Base-by-base conservation (phyloP, 2,329 filamentous ascomycete genomes). In the Cercospora brassicicola region DNA sequence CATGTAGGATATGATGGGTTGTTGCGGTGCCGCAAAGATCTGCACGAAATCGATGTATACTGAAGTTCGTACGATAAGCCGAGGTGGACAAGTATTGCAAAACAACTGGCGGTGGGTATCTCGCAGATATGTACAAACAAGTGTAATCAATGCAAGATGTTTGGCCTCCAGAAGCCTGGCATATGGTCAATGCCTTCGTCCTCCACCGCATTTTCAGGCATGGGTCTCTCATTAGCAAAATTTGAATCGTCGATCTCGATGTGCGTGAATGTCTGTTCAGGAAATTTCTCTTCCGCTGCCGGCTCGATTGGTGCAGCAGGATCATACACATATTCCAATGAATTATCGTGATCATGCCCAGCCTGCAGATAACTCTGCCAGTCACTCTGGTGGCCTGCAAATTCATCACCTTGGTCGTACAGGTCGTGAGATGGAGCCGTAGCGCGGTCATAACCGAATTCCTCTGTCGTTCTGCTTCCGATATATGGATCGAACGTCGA, bases 121-220 rank as follows among this genome's bases (percentile, higher is more conserved):
- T 67, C 59, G n/a, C n/a, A n/a, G n/a, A n/a, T n/a, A n/a, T n/a
- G n/a, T 42, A 42, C 15, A 42, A n/a, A 42, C 36, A 42, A 42
- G 0, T 4, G 7, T 0, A n/a, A 18, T 81, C 77, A 84, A 73
- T 84, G 84, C 67, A 84, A 67, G 64, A 71, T 80, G 70, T 83
- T 78, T 11, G 81, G 81, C 71, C 78, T 79, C 82, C 82, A 84
- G 73, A 83, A 83, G 4, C 78, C 75, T 10, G 73, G 73, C 59
- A 79, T 73, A 2, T 70, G 72, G 48, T 73, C 68, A 10, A 62
- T 62, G 11, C 42, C 18, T 26, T 45, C 60, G 23, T 45, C 33
- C 33, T 64, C 60, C 18, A 28, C 15, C 18, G 18, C 31, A 23
- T 48, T 9, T 31, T 20, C 30, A 56, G 11, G 11, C 28, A 28